A percentile compares a stretch with the other conserved stretches of the same genome.
Conservation (phyloP, 371 early-diverging fungal species). For the Coemansia linderi region DNA sequence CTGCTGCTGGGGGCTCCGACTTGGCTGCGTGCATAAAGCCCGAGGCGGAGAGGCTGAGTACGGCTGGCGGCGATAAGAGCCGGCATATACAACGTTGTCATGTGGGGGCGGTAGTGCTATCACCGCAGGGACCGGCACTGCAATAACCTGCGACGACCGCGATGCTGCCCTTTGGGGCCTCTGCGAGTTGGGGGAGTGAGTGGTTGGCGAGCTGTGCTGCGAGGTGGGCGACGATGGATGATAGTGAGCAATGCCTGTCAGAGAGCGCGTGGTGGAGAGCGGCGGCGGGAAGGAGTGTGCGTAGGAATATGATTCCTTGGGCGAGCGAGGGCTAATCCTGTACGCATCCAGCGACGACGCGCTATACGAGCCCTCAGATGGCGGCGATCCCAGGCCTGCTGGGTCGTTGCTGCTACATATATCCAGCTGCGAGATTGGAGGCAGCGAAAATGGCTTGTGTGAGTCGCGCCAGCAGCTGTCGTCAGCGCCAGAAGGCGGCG, state of each 20-base stretch:
- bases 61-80: conserved; percentile 7
- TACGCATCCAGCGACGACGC: neutral
- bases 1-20: conserved; percentile 15
- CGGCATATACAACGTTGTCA: conserved; percentile 7
- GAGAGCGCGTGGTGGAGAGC: conserved; percentile 37
- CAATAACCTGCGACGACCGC: neutral
- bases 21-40: conserved; percentile 17
- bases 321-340: neutral
- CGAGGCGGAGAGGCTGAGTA: conserved; percentile 6
- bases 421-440: conserved; percentile 28
- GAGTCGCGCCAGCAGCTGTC: conserved; percentile 25
- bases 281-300: conserved; percentile 37
- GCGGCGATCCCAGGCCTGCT: conserved; percentile 4
- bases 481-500: neutral
- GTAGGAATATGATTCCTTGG: neutral
- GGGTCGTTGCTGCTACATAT: conserved; percentile 22
- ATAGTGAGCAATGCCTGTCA: conserved; percentile 14
- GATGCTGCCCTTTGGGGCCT: conserved; percentile 5
- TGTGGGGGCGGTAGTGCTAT: conserved; percentile 10
- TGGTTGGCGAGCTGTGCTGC: conserved; percentile 31
- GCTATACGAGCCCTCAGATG: neutral
- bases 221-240: conserved; percentile 39
- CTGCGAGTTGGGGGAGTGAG: conserved; percentile 6
- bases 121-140: conserved; percentile 6
- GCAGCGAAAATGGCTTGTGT: conserved; percentile 14